Conservation (phyloP, 179 eudicot genomes). For the Sideroxylon spinosum region DNA sequence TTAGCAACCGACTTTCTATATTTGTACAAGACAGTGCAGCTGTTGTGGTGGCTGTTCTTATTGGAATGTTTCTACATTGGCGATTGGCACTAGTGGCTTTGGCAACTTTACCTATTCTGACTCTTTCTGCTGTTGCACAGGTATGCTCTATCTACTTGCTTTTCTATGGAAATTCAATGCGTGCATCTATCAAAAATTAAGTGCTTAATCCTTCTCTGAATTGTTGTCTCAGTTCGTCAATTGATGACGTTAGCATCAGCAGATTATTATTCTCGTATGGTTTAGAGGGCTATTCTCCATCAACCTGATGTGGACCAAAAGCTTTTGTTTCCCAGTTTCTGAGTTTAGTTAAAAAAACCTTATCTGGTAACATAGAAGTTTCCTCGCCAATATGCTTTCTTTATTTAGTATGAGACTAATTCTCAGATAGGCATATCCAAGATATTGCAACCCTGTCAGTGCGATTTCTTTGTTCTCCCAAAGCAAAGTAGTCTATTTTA, state of each 20-base stretch:
- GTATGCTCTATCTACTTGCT: constrained; percentile 25
- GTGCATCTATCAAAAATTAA: too few relatives aligned
- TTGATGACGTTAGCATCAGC: not conserved
- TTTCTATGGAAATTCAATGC: too few relatives aligned
- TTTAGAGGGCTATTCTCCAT: not conserved
- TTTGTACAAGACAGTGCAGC: constrained; percentile 97
- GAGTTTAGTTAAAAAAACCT: too few relatives aligned
- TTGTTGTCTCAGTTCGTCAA: too few relatives aligned
- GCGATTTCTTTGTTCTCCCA: too few relatives aligned
- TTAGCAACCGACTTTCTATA: constrained; percentile 96
- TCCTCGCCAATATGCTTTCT: too few relatives aligned
- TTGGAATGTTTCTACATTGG: constrained; percentile 87
- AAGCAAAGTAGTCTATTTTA: too few relatives aligned
- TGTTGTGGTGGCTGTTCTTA: constrained; percentile 76
- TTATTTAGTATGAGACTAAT: too few relatives aligned
- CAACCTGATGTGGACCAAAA: not conserved
- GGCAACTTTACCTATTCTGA: constrained; percentile 82
- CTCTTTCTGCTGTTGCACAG: constrained; percentile 94
- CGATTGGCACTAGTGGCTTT: constrained; percentile 90
- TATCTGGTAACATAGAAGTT: too few relatives aligned
- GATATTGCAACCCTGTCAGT: too few relatives aligned
- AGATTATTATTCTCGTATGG: not conserved
- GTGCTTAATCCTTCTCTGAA: not conserved
- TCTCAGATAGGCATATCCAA: too few relatives aligned
- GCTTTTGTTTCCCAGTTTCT: too few relatives aligned